Percentiles rank a stretch among this genome's conserved stretches.
These are phyloP conservation scores for Aureobasidium subglaciale DNA, from an alignment of 2,329 filamentous ascomycete species.

Conservation along the genomic window DNA sequence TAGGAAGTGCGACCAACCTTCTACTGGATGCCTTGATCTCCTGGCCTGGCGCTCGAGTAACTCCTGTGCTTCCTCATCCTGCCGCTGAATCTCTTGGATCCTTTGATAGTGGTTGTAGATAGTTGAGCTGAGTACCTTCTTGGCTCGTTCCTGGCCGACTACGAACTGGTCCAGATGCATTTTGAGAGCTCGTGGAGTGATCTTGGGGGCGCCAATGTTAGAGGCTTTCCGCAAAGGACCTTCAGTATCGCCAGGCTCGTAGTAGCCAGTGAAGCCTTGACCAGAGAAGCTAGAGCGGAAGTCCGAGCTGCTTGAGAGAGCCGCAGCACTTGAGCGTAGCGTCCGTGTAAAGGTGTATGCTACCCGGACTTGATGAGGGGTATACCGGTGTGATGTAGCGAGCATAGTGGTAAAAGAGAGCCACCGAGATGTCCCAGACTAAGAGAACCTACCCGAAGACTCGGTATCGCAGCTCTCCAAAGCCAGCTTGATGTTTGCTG, in stretches of 20 bases:
- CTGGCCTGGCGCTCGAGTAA: slow-evolving; percentile 63
- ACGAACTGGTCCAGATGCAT: slow-evolving; percentile 92
- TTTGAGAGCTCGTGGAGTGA: slow-evolving; percentile 66
- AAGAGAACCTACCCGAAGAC: slow-evolving; percentile 22
- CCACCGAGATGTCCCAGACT: slow-evolving; percentile 33
- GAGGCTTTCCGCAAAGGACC: slow-evolving; percentile 57
- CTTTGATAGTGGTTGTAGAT: slow-evolving; percentile 97
- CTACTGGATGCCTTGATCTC: slow-evolving; percentile 65
- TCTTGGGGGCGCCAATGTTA: slow-evolving; percentile 49
- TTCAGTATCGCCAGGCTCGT: slow-evolving; percentile 56
- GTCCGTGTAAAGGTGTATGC: slow-evolving; percentile 33
- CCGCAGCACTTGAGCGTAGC: slow-evolving; percentile 23
- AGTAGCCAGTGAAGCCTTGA: slow-evolving; percentile 55
- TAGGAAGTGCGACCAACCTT: slow-evolving; percentile 54
- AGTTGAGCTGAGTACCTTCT: slow-evolving; percentile 86
- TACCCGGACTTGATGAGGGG: slow-evolving; percentile 34
- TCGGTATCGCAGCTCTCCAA: background rate
- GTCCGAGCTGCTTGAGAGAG: slow-evolving; percentile 37
- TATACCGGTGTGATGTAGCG: slow-evolving; percentile 22
- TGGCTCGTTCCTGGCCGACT: slow-evolving; percentile 88
- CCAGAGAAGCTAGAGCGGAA: slow-evolving; percentile 54
- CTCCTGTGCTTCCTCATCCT: slow-evolving; percentile 73
- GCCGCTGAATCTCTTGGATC: slow-evolving; percentile 65
- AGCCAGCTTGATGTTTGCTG: background rate
- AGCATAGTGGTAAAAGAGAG: slow-evolving; percentile 20